Conservation (phyloP, 2,329 filamentous ascomycete genomes). For the Colletotrichum sp. region DNA sequence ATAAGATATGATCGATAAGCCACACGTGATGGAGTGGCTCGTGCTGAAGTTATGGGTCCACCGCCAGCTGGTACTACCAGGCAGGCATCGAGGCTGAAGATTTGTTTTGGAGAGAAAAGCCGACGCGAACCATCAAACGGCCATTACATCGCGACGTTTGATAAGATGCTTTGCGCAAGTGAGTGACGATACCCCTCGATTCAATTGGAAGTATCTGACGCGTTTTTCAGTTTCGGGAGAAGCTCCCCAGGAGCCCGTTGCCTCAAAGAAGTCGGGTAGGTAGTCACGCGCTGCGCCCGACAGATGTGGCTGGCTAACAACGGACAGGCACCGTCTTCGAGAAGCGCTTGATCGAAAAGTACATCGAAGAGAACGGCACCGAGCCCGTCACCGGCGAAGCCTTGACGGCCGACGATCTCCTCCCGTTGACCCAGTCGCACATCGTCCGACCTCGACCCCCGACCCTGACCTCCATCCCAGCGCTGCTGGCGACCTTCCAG, state of each 20-base stretch:
- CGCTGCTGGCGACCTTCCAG: slow-evolving; percentile 91
- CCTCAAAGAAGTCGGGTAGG: slow-evolving; percentile 91
- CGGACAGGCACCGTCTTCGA: slow-evolving; percentile 83
- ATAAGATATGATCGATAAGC: neutral
- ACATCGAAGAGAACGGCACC: slow-evolving; percentile 90
- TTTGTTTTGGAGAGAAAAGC: slow-evolving; percentile 22
- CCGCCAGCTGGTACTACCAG: neutral
- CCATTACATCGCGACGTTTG: slow-evolving; percentile 1
- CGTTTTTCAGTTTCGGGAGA: slow-evolving; percentile 83
- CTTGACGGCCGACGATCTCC: slow-evolving; percentile 81
- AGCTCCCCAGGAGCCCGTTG: slow-evolving; percentile 91
- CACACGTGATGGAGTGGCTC: slow-evolving; percentile 15
- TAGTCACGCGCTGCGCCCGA: slow-evolving; percentile 22
- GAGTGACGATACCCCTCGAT: slow-evolving; percentile 25
- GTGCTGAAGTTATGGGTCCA: slow-evolving; percentile 9
- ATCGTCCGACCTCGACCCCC: slow-evolving; percentile 89
- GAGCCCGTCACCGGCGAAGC: slow-evolving; percentile 91
- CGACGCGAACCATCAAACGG: slow-evolving; percentile 5
- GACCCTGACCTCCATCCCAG: slow-evolving; percentile 93
- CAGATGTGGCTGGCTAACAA: neutral
- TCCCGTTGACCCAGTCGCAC: slow-evolving; percentile 84
- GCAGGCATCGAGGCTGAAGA: slow-evolving; percentile 21
- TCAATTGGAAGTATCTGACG: slow-evolving; percentile 14
- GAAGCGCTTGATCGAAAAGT: slow-evolving; percentile 92
- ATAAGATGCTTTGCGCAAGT: slow-evolving; percentile 40